Conservation (phyloP, 352 stramenopile genomes). For the Phytophthora litchii region DNA sequence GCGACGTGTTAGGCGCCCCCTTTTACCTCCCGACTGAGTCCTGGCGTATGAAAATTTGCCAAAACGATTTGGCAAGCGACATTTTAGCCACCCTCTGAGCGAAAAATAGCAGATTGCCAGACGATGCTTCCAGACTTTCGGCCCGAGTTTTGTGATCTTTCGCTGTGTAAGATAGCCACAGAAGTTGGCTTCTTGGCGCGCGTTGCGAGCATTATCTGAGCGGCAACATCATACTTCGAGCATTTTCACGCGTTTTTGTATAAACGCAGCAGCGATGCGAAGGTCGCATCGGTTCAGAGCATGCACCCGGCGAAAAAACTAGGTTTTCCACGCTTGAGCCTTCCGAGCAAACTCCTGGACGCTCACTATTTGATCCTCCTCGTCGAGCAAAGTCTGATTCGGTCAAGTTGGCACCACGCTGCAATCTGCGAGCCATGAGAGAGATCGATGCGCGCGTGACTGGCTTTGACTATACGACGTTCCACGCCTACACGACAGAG, state of each 20-base stretch:
- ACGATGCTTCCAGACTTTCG: no score
- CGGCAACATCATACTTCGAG: not conserved
- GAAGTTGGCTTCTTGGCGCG: no score
- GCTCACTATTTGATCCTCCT: conserved; percentile 29
- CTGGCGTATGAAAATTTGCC: conserved; percentile 18
- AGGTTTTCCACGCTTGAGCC: conserved; percentile 10
- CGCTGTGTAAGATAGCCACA: no score
- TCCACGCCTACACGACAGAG: conserved; percentile 56
- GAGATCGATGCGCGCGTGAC: conserved; percentile 49
- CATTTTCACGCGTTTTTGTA: not conserved
- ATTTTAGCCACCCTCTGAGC: conserved; percentile 12
- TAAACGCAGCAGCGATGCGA: not conserved
- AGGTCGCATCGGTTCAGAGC: no score
- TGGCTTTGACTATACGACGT: conserved; percentile 47
- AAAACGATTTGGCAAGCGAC: conserved; percentile 17
- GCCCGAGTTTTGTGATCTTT: no score
- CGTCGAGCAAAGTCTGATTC: conserved; percentile 7
- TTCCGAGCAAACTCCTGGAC: not conserved
- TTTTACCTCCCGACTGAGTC: not conserved
- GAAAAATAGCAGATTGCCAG: not conserved
- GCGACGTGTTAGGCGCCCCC: not conserved
- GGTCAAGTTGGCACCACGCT: not conserved
- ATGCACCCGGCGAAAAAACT: conserved; percentile 7
- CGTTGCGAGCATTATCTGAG: no score
- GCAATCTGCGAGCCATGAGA: conserved; percentile 10